Base-by-base conservation (phyloP, 2,329 filamentous ascomycete species). In the Magnaporthiopsis poae region DNA sequence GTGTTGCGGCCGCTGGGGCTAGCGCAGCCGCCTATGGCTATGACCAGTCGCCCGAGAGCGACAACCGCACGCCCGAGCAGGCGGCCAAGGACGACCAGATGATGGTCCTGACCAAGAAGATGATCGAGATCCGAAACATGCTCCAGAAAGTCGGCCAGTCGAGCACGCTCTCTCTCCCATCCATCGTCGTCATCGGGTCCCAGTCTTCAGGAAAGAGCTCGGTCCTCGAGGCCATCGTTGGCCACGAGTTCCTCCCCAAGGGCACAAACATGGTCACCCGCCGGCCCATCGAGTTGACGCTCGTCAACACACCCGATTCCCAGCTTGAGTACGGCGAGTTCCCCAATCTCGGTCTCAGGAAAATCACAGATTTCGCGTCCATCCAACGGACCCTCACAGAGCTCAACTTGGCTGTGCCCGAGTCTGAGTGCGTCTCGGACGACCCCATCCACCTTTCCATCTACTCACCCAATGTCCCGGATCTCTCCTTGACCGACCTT, bases 191-290 rank as follows among this genome's bases (percentile, higher is more conserved):
- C 56, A 97, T 99, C 71, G 95, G 95, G 31, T 99, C 95, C 2
- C 95, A 99, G 75, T 99, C 95, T 0, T 98, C 95, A 0, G 95
- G 95, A 60, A 99, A 99, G 80, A 98, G 94, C 74, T 99, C 95
- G 0, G 95, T 99, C 1, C 77, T 99, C 63, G 95, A 99, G 77
- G 91, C 95, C 27, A 96, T 99, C 68, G 96, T 99, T 66, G 96
- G 95, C 5, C 95, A 99, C 74, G 95, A 99, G 73, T 99, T 99
- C 71, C 80, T 99, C 62, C 96, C 95, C 7, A 99, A 99, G 77
- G 95, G 95, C n/a, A 88, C 89, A 60, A 99, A 99, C 74, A 99
- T 99, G 95, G 95, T 99, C 64, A 99, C 95, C 11, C 86, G 96
- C 60, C 84, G 95, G 68, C 95, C 95, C 0, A 99, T 99, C 74